Evolutionary conservation across 192 early-diverging fungal species (phyloP).

Genomic region (Cetraspora pellucida): DNA sequence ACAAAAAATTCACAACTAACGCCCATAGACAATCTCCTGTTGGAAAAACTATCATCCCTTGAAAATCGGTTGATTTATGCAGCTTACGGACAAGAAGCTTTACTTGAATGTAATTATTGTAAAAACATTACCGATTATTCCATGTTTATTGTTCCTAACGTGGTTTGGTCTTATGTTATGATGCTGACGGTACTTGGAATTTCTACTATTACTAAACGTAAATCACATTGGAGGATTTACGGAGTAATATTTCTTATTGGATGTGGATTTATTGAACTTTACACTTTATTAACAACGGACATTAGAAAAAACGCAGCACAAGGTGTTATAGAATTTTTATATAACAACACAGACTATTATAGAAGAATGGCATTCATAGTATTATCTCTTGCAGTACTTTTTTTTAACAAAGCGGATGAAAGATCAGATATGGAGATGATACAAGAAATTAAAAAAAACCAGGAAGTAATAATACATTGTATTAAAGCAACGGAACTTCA

Average conservation of each 20-base stretch:
- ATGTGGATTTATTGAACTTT: conserved; percentile 18
- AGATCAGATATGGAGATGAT: conserved; percentile 12
- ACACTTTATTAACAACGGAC: conserved; percentile 4
- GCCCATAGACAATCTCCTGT: conserved; percentile 5
- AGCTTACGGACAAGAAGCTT: conserved; percentile 34
- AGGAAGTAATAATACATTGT: neutral
- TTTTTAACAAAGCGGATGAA: conserved; percentile 1
- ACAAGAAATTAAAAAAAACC: neutral
- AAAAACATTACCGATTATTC: conserved; percentile 23
- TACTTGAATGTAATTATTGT: conserved; percentile 37
- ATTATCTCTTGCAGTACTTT: neutral
- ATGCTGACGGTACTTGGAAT: conserved; percentile 15
- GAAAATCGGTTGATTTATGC: conserved; percentile 32
- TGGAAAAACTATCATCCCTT: conserved; percentile 30
- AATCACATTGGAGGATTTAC: conserved; percentile 27
- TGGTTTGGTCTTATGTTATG: conserved; percentile 15
- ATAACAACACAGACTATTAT: conserved; percentile 19
- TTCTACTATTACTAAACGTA: conserved; percentile 10
- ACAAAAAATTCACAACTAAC: neutral
- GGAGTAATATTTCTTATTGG: conserved; percentile 21
- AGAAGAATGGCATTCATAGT: conserved; percentile 5
- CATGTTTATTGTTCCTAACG: conserved; percentile 15
- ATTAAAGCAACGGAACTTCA: conserved; percentile 9
- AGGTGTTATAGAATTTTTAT: conserved; percentile 14
- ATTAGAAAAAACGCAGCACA: neutral